Evolutionary conservation across 2,329 filamentous ascomycete species (phyloP).

Genomic region (Triangularia verruculosa): DNA sequence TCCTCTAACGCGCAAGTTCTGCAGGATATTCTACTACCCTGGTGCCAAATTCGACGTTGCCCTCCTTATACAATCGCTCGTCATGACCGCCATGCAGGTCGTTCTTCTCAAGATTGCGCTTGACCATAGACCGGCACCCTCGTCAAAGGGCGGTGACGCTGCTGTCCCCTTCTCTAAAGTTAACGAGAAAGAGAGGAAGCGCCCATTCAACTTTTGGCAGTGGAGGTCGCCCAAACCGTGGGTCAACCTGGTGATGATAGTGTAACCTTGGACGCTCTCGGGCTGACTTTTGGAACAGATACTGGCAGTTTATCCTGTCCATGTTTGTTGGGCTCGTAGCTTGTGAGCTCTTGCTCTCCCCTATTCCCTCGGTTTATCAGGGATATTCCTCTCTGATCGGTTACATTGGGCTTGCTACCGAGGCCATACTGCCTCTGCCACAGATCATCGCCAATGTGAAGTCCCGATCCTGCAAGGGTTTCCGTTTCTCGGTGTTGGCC

Average conservation of each 20-base stretch:
- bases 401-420: slow-evolving; percentile 71
- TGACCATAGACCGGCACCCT: slow-evolving; percentile 60
- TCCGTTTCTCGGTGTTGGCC: slow-evolving; percentile 69
- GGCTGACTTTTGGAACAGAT: slow-evolving; percentile 45
- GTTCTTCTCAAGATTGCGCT: slow-evolving; percentile 65
- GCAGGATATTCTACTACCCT: slow-evolving; percentile 67
- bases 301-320: slow-evolving; percentile 75
- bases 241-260: slow-evolving; percentile 29
- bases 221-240: slow-evolving; percentile 70
- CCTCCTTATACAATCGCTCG: slow-evolving; percentile 61
- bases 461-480: slow-evolving; percentile 69
- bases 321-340: slow-evolving; percentile 59
- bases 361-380: slow-evolving; percentile 55
- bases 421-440: slow-evolving; percentile 77
- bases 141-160: slow-evolving; percentile 59
- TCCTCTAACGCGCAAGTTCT: slow-evolving; percentile 11
- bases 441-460: slow-evolving; percentile 72
- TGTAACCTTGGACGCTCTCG: background rate
- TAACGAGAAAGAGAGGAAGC: slow-evolving; percentile 43
- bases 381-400: slow-evolving; percentile 68
- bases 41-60: slow-evolving; percentile 63
- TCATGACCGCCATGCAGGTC: slow-evolving; percentile 63
- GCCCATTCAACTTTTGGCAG: slow-evolving; percentile 80
- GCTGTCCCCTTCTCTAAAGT: slow-evolving; percentile 60
- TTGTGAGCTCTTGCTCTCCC: slow-evolving; percentile 65